phyloP scores from a whole-genome alignment of 768 basidiomycete genomes.

The Russula virescens region DNA sequence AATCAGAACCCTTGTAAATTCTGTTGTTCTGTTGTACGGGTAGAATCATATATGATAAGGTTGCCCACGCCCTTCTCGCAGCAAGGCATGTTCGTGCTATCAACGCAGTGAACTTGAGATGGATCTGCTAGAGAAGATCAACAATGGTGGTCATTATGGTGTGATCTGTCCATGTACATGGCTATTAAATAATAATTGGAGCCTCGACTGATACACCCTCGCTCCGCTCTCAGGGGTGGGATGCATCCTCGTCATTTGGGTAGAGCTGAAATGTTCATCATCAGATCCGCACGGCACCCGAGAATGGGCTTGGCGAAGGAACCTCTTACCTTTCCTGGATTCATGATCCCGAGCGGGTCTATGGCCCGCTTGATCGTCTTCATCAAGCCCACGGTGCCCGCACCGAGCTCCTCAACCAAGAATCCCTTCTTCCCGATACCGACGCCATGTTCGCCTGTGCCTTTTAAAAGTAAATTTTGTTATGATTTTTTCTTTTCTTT shows the following conservation, averaged over 20 bases:
- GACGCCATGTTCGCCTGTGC: constrained; percentile 82
- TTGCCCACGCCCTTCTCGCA: background rate
- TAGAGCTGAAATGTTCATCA: constrained; percentile 7
- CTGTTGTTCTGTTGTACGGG: background rate
- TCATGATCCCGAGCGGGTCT: constrained; percentile 72
- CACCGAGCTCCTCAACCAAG: constrained; percentile 75
- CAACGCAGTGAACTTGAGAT: too few relatives aligned
- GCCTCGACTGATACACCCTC: background rate
- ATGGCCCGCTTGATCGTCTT: constrained; percentile 68
- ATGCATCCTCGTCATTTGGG: constrained; percentile 5
- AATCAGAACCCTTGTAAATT: constrained; percentile 7
- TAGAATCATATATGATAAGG: background rate
- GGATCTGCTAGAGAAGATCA: background rate
- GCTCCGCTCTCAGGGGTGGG: background rate
- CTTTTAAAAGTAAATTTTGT: constrained; percentile 30
- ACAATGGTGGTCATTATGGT: background rate
- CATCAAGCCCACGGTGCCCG: constrained; percentile 80
- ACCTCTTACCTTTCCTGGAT: constrained; percentile 71
- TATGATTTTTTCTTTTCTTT: too few relatives aligned
- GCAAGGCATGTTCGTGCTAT: background rate
- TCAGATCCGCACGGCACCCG: background rate
- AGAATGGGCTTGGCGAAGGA: background rate
- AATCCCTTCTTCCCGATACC: constrained; percentile 81
- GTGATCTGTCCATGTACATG: background rate
- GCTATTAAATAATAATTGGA: background rate